phyloP scores from a whole-genome alignment of 805 yeast species.

The Candida odintsovae region DNA sequence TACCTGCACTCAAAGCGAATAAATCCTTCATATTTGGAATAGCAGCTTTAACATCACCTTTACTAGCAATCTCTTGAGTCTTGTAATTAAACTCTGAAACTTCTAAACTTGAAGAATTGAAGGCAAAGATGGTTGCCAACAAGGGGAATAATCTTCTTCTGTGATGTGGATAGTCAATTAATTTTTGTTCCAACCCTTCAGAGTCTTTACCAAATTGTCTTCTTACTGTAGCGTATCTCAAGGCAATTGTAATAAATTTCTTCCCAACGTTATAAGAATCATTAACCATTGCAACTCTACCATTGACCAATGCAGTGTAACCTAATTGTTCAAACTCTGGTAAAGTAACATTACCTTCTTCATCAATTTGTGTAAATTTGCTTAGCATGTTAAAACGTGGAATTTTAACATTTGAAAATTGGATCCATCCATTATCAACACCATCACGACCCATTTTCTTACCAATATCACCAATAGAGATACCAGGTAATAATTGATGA shows the following conservation, averaged over 20 bases:
- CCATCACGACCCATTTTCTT: conserved; percentile 95
- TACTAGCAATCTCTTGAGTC: conserved; percentile 26
- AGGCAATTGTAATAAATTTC: conserved; percentile 74
- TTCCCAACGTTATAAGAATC: conserved; percentile 81
- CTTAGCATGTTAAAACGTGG: conserved; percentile 82
- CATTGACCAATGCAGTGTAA: conserved; percentile 81
- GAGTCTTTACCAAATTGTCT: conserved; percentile 60
- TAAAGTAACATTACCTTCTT: conserved; percentile 60
- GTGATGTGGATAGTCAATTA: conserved; percentile 57
- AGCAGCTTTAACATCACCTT: conserved; percentile 40
- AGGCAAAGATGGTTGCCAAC: conserved; percentile 71
- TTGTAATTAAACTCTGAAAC: conserved; percentile 42
- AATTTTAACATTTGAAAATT: conserved; percentile 74
- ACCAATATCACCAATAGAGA: conserved; percentile 87
- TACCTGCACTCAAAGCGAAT: conserved; percentile 80
- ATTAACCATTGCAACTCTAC: conserved; percentile 83
- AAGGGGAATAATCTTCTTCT: conserved; percentile 73
- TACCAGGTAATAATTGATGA: conserved; percentile 64
- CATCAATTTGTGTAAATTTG: conserved; percentile 66
- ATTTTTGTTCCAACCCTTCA: conserved; percentile 33
- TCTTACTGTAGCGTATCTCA: conserved; percentile 84
- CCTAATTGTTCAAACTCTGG: conserved; percentile 82
- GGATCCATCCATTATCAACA: conserved; percentile 96
- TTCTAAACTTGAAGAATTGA: conserved; percentile 50
- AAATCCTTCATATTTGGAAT: conserved; percentile 66